These are phyloP conservation scores for Monilinia vaccinii-corymbosi DNA, from an alignment of 2,329 filamentous ascomycete species.

Conservation along the genomic window DNA sequence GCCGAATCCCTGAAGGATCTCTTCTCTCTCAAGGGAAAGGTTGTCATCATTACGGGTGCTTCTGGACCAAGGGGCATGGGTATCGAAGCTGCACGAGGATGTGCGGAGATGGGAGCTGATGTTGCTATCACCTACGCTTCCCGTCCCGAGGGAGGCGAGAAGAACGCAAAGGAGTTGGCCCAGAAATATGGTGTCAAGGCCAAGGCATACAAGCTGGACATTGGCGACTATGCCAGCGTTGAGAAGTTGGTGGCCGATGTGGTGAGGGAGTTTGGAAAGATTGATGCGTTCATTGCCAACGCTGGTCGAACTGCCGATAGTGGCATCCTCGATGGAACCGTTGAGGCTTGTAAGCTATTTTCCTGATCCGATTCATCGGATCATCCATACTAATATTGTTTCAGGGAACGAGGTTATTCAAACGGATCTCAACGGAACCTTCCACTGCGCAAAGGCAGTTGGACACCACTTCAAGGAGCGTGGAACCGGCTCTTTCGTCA, in stretches of 20 bases:
- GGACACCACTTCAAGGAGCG: slow-evolving; percentile 59
- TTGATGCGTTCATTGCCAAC: slow-evolving; percentile 60
- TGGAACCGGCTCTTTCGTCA: slow-evolving; percentile 54
- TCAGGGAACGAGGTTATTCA: slow-evolving; percentile 48
- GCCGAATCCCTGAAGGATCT: slow-evolving; percentile 48
- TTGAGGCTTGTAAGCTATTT: slow-evolving; percentile 46
- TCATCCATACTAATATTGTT: background rate
- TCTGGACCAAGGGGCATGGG: slow-evolving; percentile 59
- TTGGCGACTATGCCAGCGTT: slow-evolving; percentile 45
- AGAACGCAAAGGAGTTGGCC: slow-evolving; percentile 53
- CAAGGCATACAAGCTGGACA: slow-evolving; percentile 59
- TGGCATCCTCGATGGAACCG: slow-evolving; percentile 58
- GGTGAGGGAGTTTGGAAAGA: slow-evolving; percentile 60
- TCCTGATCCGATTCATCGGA: too few species aligned
- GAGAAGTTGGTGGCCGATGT: slow-evolving; percentile 47
- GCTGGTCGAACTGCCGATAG: slow-evolving; percentile 61
- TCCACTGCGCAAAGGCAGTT: slow-evolving; percentile 59
- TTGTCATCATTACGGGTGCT: slow-evolving; percentile 54
- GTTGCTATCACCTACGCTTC: slow-evolving; percentile 60
- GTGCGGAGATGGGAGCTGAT: slow-evolving; percentile 55
- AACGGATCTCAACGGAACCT: slow-evolving; percentile 57
- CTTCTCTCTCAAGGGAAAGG: slow-evolving; percentile 53
- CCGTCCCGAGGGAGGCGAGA: slow-evolving; percentile 50
- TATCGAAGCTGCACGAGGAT: slow-evolving; percentile 56
- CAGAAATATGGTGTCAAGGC: slow-evolving; percentile 54